phyloP scores from a whole-genome alignment of 2,329 filamentous ascomycete genomes.

The Byssoonygena ceratinophila region DNA sequence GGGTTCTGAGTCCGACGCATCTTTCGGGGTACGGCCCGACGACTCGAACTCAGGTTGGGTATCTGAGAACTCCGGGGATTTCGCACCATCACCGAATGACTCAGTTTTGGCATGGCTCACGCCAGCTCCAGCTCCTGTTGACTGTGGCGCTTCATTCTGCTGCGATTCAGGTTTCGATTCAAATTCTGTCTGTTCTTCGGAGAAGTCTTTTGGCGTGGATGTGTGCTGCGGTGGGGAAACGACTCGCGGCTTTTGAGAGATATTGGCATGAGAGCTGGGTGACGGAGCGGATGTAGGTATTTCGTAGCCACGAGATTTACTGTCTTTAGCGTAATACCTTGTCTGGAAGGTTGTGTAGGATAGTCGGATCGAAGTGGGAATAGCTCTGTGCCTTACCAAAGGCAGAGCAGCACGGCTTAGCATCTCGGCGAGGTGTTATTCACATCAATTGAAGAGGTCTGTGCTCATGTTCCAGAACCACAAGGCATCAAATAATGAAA shows the following conservation, averaged over 20 bases:
- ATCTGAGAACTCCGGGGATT: constrained; percentile 20
- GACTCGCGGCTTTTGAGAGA: constrained; percentile 22
- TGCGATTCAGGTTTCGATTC: constrained; percentile 27
- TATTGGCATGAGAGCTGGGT: constrained; percentile 18
- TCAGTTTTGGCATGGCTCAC: constrained; percentile 18
- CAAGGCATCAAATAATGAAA: not conserved
- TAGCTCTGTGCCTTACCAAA: constrained; percentile 35
- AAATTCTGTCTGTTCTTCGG: constrained; percentile 33
- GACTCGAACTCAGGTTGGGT: constrained; percentile 30
- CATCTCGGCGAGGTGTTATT: constrained; percentile 26
- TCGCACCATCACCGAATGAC: constrained; percentile 1
- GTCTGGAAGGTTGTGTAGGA: constrained; percentile 27
- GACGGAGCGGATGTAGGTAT: constrained; percentile 16
- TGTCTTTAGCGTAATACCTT: constrained; percentile 33
- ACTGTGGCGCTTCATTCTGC: constrained; percentile 24
- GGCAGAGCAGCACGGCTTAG: constrained; percentile 38
- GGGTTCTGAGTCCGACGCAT: constrained; percentile 18
- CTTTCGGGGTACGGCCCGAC: constrained; percentile 23
- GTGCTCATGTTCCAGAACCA: constrained; percentile 18
- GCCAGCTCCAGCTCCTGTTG: constrained; percentile 20
- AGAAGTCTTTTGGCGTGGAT: constrained; percentile 20
- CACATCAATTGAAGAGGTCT: constrained; percentile 16
- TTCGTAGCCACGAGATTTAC: constrained; percentile 21
- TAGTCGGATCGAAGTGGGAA: constrained; percentile 28
- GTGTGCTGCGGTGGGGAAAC: constrained; percentile 5